phyloP scores from a whole-genome alignment of 176 grass and related monocot genomes.

The Phragmites australis region DNA sequence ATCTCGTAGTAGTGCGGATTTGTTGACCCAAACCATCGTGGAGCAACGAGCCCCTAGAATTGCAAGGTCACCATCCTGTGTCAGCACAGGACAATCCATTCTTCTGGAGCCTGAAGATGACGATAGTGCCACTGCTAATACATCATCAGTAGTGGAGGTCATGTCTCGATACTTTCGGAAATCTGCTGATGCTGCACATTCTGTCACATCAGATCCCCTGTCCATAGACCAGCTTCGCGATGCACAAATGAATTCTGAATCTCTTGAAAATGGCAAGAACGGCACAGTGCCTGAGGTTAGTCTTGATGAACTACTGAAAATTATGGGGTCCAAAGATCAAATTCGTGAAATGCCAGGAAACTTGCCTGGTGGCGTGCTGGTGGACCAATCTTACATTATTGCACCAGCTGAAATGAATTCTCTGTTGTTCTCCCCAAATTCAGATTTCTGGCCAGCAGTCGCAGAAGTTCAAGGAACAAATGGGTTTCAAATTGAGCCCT shows the following conservation, averaged over 20 bases:
- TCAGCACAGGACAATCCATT: slow-evolving; percentile 42
- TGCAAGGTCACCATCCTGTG: slow-evolving; percentile 38
- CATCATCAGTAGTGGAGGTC: slow-evolving; percentile 52
- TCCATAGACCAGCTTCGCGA: slow-evolving; percentile 20
- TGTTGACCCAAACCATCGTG: slow-evolving; percentile 11
- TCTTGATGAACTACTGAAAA: slow-evolving; percentile 81
- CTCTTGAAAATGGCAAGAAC: slow-evolving; percentile 36
- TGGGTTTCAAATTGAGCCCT: slow-evolving; percentile 61
- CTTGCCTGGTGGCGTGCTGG: slow-evolving; percentile 73
- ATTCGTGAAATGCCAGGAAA: slow-evolving; percentile 63
- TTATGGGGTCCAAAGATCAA: slow-evolving; percentile 67
- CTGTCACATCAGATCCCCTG: slow-evolving; percentile 14
- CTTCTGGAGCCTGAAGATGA: slow-evolving; percentile 54
- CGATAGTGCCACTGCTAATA: slow-evolving; percentile 10
- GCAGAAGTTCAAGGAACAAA: slow-evolving; percentile 74
- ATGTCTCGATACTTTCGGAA: slow-evolving; percentile 53
- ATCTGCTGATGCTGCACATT: slow-evolving; percentile 26
- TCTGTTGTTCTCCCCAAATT: slow-evolving; percentile 70
- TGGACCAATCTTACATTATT: slow-evolving; percentile 74
- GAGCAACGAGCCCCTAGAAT: slow-evolving; percentile 15
- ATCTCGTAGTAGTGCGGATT: slow-evolving; percentile 24
- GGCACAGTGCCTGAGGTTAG: slow-evolving; percentile 28
- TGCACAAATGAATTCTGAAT: slow-evolving; percentile 26
- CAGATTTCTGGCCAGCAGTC: slow-evolving; percentile 69
- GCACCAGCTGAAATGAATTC: slow-evolving; percentile 72